These are phyloP conservation scores for Neofusicoccum umdonicola DNA, from an alignment of 2,329 filamentous ascomycete species.

Conservation along the genomic window DNA sequence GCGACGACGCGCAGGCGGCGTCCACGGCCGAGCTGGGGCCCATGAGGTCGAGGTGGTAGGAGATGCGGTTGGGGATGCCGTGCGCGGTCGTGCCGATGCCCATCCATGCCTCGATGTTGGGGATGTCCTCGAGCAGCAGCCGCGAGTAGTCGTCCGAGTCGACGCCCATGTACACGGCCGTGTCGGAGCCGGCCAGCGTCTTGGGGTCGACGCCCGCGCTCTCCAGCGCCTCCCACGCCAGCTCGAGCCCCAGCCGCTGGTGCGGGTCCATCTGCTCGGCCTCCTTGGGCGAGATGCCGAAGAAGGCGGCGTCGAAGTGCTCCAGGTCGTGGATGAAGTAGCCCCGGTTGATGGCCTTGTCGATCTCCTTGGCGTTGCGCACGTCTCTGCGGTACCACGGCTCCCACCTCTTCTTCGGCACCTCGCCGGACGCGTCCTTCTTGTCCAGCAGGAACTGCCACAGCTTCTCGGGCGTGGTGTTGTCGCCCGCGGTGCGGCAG, in stretches of 20 bases:
- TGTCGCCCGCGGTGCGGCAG: constrained; percentile 33
- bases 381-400: constrained; percentile 28
- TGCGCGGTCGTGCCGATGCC: constrained; percentile 41
- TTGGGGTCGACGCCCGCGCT: constrained; percentile 21
- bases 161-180: constrained; percentile 27
- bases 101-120: constrained; percentile 38
- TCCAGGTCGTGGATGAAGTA: constrained; percentile 32
- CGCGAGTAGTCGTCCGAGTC: constrained; percentile 37
- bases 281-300: constrained; percentile 22
- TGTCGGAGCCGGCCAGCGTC: constrained; percentile 24
- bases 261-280: constrained; percentile 24
- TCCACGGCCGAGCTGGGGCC: constrained; percentile 45
- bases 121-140: constrained; percentile 38
- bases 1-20: constrained; percentile 37
- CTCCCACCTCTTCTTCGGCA: constrained; percentile 33
- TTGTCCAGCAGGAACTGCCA: constrained; percentile 34
- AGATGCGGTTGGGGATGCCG: constrained; percentile 38
- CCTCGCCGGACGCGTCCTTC: constrained; percentile 29
- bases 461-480: constrained; percentile 31
- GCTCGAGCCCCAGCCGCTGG: constrained; percentile 21
- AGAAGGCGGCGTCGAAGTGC: constrained; percentile 29
- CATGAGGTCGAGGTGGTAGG: constrained; percentile 32
- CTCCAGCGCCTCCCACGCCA: constrained; percentile 22
- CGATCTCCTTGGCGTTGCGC: constrained; percentile 25
- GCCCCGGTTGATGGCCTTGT: constrained; percentile 24